Conservation (phyloP, 2,329 filamentous ascomycete genomes). For the Lasiodiplodia theobromae region DNA sequence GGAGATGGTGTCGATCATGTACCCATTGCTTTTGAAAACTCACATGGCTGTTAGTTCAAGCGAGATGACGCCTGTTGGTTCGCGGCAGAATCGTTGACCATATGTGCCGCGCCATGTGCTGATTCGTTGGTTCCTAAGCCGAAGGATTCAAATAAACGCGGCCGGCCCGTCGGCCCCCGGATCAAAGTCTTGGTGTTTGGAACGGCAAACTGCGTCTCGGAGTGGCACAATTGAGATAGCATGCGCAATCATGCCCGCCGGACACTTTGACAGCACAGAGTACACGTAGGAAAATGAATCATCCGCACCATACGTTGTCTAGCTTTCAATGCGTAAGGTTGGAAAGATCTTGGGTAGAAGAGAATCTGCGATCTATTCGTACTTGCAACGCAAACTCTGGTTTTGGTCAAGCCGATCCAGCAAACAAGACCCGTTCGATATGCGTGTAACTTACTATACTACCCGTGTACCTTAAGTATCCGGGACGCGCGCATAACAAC, state of each 20-base stretch:
- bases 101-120: not conserved
- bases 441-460: not conserved
- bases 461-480: not conserved
- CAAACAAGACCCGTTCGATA: not conserved
- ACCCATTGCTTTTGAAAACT: not conserved
- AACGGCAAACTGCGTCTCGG: too few relatives aligned
- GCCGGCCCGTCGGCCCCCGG: slow-evolving; percentile 3
- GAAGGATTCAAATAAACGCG: not conserved
- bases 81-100: not conserved
- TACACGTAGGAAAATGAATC: too few relatives aligned
- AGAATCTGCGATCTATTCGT: too few relatives aligned
- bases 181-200: not conserved
- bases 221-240: too few relatives aligned
- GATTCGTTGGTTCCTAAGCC: not conserved
- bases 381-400: not conserved
- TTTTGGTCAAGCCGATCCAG: not conserved
- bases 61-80: not conserved
- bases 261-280: too few relatives aligned
- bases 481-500: not conserved
- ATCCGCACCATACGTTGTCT: too few relatives aligned
- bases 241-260: too few relatives aligned
- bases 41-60: not conserved
- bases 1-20: not conserved
- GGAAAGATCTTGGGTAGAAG: too few relatives aligned
- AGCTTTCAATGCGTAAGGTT: too few relatives aligned